Conservation (phyloP, 164 flowering plant genomes). For the Umbellularia californica region DNA sequence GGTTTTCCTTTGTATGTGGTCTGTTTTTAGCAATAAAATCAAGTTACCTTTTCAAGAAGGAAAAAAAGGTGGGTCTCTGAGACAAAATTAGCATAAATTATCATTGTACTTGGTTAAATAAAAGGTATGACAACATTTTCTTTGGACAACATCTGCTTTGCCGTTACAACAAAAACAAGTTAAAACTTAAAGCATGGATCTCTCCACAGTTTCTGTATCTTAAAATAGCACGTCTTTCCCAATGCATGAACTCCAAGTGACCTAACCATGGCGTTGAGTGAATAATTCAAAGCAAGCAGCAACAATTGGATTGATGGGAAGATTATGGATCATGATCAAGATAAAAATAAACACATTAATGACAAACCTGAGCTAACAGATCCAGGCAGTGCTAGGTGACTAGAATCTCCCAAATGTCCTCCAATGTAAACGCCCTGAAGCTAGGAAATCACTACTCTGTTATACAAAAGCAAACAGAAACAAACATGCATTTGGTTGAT, state of each 20-base stretch:
- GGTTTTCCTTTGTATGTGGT: too few relatives aligned
- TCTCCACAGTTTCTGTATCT: not conserved
- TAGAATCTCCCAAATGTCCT: constrained; percentile 45
- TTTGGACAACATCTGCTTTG: not conserved
- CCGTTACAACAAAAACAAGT: not conserved
- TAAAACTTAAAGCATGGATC: not conserved
- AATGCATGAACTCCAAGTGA: not conserved
- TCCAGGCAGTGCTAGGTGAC: constrained; percentile 45
- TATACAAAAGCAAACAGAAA: not conserved
- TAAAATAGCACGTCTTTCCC: not conserved
- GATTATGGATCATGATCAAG: not conserved
- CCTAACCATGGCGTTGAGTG: not conserved
- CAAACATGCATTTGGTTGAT: not conserved
- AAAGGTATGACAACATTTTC: not conserved
- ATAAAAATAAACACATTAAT: not conserved
- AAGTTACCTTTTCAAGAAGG: too few relatives aligned
- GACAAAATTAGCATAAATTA: not conserved
- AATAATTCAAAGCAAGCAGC: not conserved
- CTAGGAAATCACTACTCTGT: not conserved
- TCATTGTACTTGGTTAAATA: not conserved
- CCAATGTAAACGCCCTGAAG: constrained; percentile 61
- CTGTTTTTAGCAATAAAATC: too few relatives aligned
- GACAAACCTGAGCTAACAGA: constrained; percentile 63
- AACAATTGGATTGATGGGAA: not conserved
- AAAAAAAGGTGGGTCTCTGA: not conserved